These are phyloP conservation scores for Russula brevipes DNA, from an alignment of 768 basidiomycete genomes.

Conservation along the genomic window DNA sequence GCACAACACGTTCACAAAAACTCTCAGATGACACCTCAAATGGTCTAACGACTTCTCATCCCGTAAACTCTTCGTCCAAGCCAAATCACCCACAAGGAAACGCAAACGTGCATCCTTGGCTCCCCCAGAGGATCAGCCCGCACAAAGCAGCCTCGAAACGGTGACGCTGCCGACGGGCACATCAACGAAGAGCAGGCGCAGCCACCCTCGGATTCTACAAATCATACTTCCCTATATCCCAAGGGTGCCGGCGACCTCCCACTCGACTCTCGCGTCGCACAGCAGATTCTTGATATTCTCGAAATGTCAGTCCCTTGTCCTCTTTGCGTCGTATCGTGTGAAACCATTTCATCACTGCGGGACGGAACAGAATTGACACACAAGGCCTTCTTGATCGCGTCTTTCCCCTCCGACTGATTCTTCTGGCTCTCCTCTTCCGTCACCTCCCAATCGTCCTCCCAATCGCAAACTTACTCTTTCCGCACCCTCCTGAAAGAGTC, in stretches of 20 bases:
- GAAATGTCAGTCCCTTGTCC: conserved; percentile 40
- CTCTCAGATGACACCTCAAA: conserved; percentile 34
- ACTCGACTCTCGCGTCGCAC: conserved; percentile 42
- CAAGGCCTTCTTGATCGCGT: conserved; percentile 79
- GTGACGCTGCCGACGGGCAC: conserved; percentile 30
- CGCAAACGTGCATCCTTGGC: conserved; percentile 55
- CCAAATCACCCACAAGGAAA: conserved; percentile 47
- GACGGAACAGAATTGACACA: conserved; percentile 62
- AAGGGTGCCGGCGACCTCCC: conserved; percentile 46
- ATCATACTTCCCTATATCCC: conserved; percentile 28
- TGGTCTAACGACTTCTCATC: conserved; percentile 28
- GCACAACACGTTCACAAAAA: conserved; percentile 66
- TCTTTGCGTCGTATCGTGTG: conserved; percentile 7
- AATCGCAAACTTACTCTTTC: conserved; percentile 41
- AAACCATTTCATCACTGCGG: conserved; percentile 11
- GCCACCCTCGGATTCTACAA: conserved; percentile 21
- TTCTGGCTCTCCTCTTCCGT: conserved; percentile 35
- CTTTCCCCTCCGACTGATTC: conserved; percentile 49
- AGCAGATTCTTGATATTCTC: conserved; percentile 55
- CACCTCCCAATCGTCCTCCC: conserved; percentile 26
- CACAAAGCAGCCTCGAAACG: conserved; percentile 46
- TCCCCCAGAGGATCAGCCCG: conserved; percentile 45
- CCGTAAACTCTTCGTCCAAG: conserved; percentile 27
- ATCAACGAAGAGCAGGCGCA: conserved; percentile 30
- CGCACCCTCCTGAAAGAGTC: conserved; percentile 53